Evolutionary conservation across 208 protist species (phyloP).

Genomic region (Leishmania aethiopica): DNA sequence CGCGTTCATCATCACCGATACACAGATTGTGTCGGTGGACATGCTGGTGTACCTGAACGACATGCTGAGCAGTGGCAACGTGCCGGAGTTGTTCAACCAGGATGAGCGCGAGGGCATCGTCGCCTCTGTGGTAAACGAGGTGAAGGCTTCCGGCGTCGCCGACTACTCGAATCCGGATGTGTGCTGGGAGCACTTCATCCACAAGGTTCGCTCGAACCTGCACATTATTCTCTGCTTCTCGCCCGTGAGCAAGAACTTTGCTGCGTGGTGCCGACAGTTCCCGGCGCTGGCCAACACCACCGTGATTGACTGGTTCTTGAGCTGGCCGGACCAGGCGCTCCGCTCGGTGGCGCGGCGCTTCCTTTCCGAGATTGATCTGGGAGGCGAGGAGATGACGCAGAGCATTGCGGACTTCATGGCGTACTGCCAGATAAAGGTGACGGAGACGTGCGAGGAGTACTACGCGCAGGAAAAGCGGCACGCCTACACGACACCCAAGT

Average conservation of each 20-base stretch:
- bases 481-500: constrained; percentile 99
- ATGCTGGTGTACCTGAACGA: constrained; percentile 99
- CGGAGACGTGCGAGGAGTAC: constrained; percentile 94
- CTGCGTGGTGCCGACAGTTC: constrained; percentile 97
- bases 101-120: constrained; percentile 93
- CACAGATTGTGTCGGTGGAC: constrained; percentile 96
- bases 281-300: constrained; percentile 98
- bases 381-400: constrained; percentile 77
- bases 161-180: constrained; percentile 93
- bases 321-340: constrained; percentile 98
- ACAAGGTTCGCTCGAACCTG: constrained; percentile 96
- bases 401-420: constrained; percentile 97
- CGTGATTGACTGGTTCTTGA: constrained; percentile 99
- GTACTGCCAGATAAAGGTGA: constrained; percentile 94
- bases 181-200: constrained; percentile 97
- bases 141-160: constrained; percentile 87
- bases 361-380: constrained; percentile 93
- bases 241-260: constrained; percentile 98
- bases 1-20: constrained; percentile 97
- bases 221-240: constrained; percentile 98
- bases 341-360: constrained; percentile 96
- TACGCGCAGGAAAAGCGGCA: constrained; percentile 94
- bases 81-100: constrained; percentile 95
- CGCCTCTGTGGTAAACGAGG: constrained; percentile 91
- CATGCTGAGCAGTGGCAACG: constrained; percentile 97